Evolutionary conservation across 169 alveolate species (phyloP).

Genomic region (Eimeria falciformis): DNA sequence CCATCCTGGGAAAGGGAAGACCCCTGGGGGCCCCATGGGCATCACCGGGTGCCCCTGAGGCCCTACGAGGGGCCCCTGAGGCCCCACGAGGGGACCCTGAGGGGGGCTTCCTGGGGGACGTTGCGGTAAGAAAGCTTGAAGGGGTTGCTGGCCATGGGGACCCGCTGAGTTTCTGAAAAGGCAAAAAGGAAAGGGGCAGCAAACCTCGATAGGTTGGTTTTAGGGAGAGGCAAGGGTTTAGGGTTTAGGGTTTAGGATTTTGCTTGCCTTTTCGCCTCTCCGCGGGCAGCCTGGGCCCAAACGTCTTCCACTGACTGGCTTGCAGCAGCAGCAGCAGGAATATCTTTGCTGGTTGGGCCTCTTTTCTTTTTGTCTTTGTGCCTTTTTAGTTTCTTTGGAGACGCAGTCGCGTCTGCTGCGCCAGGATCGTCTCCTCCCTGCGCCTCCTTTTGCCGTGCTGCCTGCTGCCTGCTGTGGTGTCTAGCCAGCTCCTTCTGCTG

Average conservation of each 20-base stretch:
- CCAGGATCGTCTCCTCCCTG: neutral
- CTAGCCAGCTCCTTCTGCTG: neutral
- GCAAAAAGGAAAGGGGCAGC: no score
- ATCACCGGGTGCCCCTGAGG: neutral
- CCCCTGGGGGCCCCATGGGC: neutral
- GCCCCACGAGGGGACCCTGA: neutral
- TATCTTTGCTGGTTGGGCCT: neutral
- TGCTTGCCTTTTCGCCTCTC: neutral
- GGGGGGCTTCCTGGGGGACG: neutral
- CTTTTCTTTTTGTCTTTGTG: neutral
- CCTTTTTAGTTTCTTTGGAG: neutral
- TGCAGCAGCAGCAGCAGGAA: neutral
- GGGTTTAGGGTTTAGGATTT: no score
- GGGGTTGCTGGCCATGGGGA: no score
- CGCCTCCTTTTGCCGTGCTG: no score
- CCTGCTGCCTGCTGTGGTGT: neutral
- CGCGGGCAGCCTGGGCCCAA: neutral
- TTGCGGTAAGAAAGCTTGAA: no score
- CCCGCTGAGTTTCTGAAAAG: no score
- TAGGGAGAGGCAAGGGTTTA: no score
- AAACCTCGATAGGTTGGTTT: no score
- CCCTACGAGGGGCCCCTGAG: no score
- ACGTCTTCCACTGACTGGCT: neutral
- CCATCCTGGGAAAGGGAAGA: neutral
- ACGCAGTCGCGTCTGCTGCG: neutral